Conservation (phyloP, 495 filamentous ascomycete genomes). For the Penicillium odoratum region DNA sequence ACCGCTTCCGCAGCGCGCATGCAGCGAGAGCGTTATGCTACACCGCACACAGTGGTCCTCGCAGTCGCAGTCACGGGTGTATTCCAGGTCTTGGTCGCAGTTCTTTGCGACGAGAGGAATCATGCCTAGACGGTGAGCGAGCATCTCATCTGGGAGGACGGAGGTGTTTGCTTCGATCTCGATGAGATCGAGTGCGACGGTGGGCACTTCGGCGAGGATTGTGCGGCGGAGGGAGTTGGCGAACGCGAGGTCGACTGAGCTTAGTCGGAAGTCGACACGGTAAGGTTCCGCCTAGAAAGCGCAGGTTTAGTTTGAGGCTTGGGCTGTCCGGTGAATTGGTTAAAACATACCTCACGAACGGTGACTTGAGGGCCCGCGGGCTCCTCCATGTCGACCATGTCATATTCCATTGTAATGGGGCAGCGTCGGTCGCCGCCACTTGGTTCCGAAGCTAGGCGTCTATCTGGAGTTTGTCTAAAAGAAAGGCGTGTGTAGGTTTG, state of each 20-base stretch:
- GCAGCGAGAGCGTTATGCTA: constrained; percentile 76
- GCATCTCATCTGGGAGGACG: constrained; percentile 92
- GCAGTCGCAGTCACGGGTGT: constrained; percentile 95
- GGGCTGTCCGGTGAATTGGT: not conserved
- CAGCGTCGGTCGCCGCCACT: constrained; percentile 30
- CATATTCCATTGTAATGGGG: constrained; percentile 61
- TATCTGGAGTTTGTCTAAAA: not conserved
- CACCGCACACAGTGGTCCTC: constrained; percentile 90
- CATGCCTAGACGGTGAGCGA: constrained; percentile 88
- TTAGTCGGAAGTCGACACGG: constrained; percentile 80
- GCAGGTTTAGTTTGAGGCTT: not conserved
- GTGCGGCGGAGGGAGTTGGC: constrained; percentile 92
- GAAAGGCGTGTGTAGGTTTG: not conserved
- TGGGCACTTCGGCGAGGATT: constrained; percentile 93
- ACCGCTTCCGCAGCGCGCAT: constrained; percentile 79
- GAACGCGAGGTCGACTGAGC: constrained; percentile 78
- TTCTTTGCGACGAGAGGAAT: constrained; percentile 83
- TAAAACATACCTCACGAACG: constrained; percentile 60
- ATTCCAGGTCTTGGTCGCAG: constrained; percentile 77
- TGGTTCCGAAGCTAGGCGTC: constrained; percentile 13
- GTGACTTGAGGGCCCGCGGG: constrained; percentile 66
- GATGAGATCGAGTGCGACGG: constrained; percentile 91
- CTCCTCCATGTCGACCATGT: constrained; percentile 59
- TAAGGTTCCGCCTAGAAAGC: constrained; percentile 59
- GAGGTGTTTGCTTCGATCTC: constrained; percentile 92